Evolutionary conservation across 2,329 filamentous ascomycete species (phyloP), one percentile per base, ranked within the genome.

Genomic region (Verruconis gallopava): DNA sequence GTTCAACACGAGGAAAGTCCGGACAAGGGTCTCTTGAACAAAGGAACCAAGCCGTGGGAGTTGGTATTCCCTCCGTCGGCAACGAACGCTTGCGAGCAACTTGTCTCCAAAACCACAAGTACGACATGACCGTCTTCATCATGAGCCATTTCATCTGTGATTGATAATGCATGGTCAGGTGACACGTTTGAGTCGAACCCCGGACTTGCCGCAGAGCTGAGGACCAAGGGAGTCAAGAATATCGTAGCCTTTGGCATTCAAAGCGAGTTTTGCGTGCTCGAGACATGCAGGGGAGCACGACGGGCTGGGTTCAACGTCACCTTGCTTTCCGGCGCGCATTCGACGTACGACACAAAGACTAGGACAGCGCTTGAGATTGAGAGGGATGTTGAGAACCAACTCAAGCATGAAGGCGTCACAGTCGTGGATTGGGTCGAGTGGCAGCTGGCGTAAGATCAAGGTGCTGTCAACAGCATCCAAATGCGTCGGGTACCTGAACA

Each of bases 151-250:
- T 37, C 17, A 37, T n/a, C 32, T 9, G 12, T 3, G 13, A n/a
- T 4, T 12, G 14, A n/a, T 37, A 21, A 9, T 37, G 14, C 25
- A 30, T 9, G 6, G 9, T 30, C 25, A 36, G 20, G 40, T 5
- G 34, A 42, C 21, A 36, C 34, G 9, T 46, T 46, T 21, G 35
- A 44, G 25, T 38, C 44, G 12, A 46, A 46, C 28, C 34, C 40
- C 9, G 21, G 18, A 14, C 36, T 43, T 13, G 40, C 44, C 9
- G 22, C 3, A n/a, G 19, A 22, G 20, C 40, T 46, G n/a, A 43
- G 39, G 32, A 12, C 19, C 14, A 4, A 38, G 19, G 40, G 40
- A 11, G 30, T 44, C 12, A 17, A 34, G 15, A 13, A 21, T 14
- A 34, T 46, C 11, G 25, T 46, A 15, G 6, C 36, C 5, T 22